These are phyloP conservation scores for Crithidia brevicula DNA, from an alignment of 208 protist species.

Conservation along the genomic window DNA sequence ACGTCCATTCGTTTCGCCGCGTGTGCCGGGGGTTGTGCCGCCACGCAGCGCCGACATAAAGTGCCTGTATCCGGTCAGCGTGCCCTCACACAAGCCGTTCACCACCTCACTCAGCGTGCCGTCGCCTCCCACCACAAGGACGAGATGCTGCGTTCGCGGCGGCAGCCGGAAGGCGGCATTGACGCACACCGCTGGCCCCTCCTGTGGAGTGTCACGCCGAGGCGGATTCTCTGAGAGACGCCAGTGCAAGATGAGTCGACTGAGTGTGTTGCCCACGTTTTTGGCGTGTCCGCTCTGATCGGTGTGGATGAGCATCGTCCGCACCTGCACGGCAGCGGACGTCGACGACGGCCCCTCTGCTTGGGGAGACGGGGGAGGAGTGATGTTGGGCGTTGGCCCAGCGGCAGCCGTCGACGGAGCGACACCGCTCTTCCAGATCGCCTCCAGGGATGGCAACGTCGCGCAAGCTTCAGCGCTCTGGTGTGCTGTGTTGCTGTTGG, in stretches of 20 bases:
- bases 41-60: background rate
- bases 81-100: conserved; percentile 72
- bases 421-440: conserved; percentile 8
- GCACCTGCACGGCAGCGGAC: background rate
- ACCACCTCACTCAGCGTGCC: conserved; percentile 83
- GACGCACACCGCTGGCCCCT: no score
- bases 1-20: background rate
- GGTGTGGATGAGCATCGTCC: conserved; percentile 21
- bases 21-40: background rate
- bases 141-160: conserved; percentile 34
- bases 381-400: conserved; percentile 7
- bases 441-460: background rate
- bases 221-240: conserved; percentile 5
- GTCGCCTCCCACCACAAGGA: conserved; percentile 76
- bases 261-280: conserved; percentile 20
- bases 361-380: conserved; percentile 3
- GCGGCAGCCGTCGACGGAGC: background rate
- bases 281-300: conserved; percentile 21
- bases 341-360: background rate
- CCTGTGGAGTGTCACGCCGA: no score
- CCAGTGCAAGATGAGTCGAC: conserved; percentile 16
- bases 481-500: background rate
- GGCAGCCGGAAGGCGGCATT: no score
- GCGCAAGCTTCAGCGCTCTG: background rate
- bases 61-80: conserved; percentile 33